phyloP scores from a whole-genome alignment of 2,329 filamentous ascomycete genomes.

The Aspergillus amoenus region DNA sequence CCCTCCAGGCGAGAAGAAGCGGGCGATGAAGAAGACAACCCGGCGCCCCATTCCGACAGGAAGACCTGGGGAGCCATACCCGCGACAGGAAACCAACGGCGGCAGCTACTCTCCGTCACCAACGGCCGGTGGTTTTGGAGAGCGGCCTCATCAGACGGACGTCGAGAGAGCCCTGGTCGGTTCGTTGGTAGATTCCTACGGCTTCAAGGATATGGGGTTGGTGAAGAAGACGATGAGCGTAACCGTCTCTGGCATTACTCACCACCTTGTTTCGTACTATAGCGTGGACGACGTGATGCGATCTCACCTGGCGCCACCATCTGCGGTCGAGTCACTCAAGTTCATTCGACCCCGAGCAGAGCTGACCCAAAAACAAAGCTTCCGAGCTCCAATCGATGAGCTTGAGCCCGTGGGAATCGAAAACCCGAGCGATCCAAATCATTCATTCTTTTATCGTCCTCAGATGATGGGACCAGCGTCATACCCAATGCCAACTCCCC shows the following conservation, averaged over 20 bases:
- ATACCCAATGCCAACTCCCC: slow-evolving; percentile 36
- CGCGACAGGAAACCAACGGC: slow-evolving; percentile 43
- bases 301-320: slow-evolving; percentile 59
- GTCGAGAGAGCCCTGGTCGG: slow-evolving; percentile 67
- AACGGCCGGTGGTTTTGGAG: slow-evolving; percentile 33
- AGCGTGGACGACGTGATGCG: slow-evolving; percentile 73
- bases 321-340: slow-evolving; percentile 52
- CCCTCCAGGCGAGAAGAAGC: slow-evolving; percentile 80
- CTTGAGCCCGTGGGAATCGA: slow-evolving; percentile 47
- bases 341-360: slow-evolving; percentile 57
- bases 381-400: slow-evolving; percentile 65
- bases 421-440: slow-evolving; percentile 37
- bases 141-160: slow-evolving; percentile 44
- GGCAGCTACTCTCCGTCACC: slow-evolving; percentile 43
- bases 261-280: slow-evolving; percentile 90
- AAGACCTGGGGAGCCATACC: slow-evolving; percentile 55
- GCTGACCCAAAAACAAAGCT: slow-evolving; percentile 63
- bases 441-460: slow-evolving; percentile 42
- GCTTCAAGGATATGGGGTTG: slow-evolving; percentile 77
- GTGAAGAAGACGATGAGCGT: slow-evolving; percentile 94
- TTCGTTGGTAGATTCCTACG: slow-evolving; percentile 84
- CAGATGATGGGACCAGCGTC: slow-evolving; percentile 34
- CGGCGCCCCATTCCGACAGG: slow-evolving; percentile 44
- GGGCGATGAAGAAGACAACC: slow-evolving; percentile 70
- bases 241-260: slow-evolving; percentile 68